Conservation (phyloP, 2,329 filamentous ascomycete species). For the Chlorencoelia australis region DNA sequence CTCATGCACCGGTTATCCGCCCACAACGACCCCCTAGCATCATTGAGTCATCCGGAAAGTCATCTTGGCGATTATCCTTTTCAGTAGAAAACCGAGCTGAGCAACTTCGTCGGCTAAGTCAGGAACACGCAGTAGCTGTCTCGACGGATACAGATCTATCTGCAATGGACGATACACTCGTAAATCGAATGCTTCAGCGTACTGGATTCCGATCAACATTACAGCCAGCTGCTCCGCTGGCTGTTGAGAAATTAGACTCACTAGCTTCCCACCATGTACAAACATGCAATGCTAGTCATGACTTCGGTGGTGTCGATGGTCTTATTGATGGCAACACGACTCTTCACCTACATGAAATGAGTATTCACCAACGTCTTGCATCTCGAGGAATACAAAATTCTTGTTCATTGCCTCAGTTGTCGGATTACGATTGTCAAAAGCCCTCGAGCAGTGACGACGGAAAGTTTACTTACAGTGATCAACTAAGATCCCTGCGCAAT, state of each 20-base stretch:
- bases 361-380: slow-evolving; percentile 20
- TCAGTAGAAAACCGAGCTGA: slow-evolving; percentile 16
- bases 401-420: slow-evolving; percentile 17
- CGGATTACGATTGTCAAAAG: no score
- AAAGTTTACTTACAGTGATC: no score
- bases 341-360: slow-evolving; percentile 24
- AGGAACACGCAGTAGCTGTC: slow-evolving; percentile 10
- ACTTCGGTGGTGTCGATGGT: slow-evolving; percentile 24
- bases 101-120: slow-evolving; percentile 21
- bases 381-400: slow-evolving; percentile 16
- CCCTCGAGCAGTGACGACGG: no score
- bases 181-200: slow-evolving; percentile 16
- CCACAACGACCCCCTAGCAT: slow-evolving; percentile 22
- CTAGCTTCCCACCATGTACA: not conserved
- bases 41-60: slow-evolving; percentile 8
- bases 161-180: slow-evolving; percentile 4
- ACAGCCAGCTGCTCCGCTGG: slow-evolving; percentile 4
- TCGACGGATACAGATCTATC: slow-evolving; percentile 5
- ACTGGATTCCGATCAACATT: slow-evolving; percentile 17
- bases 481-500: slow-evolving; percentile 12
- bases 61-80: slow-evolving; percentile 25
- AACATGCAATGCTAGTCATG: slow-evolving; percentile 8
- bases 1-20: slow-evolving; percentile 15
- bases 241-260: slow-evolving; percentile 5
- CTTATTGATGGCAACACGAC: slow-evolving; percentile 7